Evolutionary conservation across 2,329 filamentous ascomycete species (phyloP).

Genomic region (Cryphonectria carpinicola): DNA sequence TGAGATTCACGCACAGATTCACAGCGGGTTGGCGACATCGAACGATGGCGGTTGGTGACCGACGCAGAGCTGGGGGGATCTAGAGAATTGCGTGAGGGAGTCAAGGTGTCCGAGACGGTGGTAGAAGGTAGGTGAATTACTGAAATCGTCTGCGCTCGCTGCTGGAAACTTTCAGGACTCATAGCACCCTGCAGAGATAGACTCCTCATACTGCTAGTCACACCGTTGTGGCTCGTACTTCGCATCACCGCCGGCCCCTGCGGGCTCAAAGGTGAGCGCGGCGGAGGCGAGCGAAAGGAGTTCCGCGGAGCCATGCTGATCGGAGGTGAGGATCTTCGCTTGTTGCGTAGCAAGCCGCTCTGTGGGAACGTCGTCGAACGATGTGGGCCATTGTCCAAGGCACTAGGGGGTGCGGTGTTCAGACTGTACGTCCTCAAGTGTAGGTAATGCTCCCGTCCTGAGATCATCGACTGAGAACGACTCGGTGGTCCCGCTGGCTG

Average conservation of each 20-base stretch:
- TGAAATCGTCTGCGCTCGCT: constrained; percentile 28
- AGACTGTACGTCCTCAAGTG: constrained; percentile 30
- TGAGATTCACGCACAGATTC: constrained; percentile 28
- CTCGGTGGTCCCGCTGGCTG: constrained; percentile 27
- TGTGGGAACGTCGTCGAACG: constrained; percentile 37
- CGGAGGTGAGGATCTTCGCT: constrained; percentile 44
- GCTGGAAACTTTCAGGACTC: constrained; percentile 33
- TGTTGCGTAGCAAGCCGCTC: constrained; percentile 34
- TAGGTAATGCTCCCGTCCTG: constrained; percentile 35
- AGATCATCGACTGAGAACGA: constrained; percentile 40
- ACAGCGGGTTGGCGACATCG: constrained; percentile 36
- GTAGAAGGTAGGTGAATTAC: constrained; percentile 31
- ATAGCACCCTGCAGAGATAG: constrained; percentile 31
- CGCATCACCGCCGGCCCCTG: constrained; percentile 35
- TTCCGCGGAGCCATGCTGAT: constrained; percentile 49
- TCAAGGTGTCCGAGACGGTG: constrained; percentile 36
- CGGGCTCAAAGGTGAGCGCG: constrained; percentile 43
- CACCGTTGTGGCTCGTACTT: constrained; percentile 39
- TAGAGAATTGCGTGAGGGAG: constrained; percentile 34
- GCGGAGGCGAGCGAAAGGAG: constrained; percentile 38
- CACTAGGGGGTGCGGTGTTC: constrained; percentile 21
- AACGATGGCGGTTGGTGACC: constrained; percentile 39
- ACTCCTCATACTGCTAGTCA: constrained; percentile 33
- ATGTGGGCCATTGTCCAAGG: constrained; percentile 29
- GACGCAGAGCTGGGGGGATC: constrained; percentile 35